Evolutionary conservation across 208 protist genomes (phyloP).

Genomic region (Wallacemonas rigidus): DNA sequence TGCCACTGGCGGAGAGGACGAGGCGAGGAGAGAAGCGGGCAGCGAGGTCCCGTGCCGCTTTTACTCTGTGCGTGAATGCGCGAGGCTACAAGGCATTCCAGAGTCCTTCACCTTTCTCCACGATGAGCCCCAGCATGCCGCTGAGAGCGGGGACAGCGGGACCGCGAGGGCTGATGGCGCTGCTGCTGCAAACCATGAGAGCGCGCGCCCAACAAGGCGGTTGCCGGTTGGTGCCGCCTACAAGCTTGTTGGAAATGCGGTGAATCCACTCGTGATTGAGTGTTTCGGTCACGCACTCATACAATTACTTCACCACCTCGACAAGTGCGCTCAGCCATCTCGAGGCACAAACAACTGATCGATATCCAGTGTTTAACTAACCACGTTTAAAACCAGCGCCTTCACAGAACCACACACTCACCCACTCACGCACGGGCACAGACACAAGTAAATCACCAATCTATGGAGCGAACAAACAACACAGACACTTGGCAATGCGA

Average conservation of each 20-base stretch:
- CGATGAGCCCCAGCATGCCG: slow-evolving; percentile 3
- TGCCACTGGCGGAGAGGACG: background rate
- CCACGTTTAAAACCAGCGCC: background rate
- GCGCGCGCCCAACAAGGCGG: background rate
- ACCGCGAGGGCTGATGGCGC: background rate
- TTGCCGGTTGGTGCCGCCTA: slow-evolving; percentile 46
- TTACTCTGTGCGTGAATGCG: slow-evolving; percentile 72
- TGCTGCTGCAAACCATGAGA: background rate
- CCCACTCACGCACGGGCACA: slow-evolving; percentile 1
- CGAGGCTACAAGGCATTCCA: slow-evolving; percentile 71
- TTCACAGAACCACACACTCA: background rate
- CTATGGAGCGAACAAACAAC: background rate
- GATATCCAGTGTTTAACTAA: background rate
- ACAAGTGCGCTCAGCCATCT: background rate
- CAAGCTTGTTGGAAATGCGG: slow-evolving; percentile 74
- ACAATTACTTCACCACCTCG: slow-evolving; percentile 11
- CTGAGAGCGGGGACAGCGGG: background rate
- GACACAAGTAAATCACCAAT: background rate
- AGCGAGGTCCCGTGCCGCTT: slow-evolving; percentile 46
- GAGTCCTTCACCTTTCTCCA: slow-evolving; percentile 49
- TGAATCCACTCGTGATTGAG: slow-evolving; percentile 77
- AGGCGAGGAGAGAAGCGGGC: background rate
- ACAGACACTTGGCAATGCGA: slow-evolving; percentile 6
- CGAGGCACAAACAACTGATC: background rate
- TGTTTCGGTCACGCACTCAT: slow-evolving; percentile 29